phyloP scores from a whole-genome alignment of 345 rosid genomes.

The Syzygium aqueum region DNA sequence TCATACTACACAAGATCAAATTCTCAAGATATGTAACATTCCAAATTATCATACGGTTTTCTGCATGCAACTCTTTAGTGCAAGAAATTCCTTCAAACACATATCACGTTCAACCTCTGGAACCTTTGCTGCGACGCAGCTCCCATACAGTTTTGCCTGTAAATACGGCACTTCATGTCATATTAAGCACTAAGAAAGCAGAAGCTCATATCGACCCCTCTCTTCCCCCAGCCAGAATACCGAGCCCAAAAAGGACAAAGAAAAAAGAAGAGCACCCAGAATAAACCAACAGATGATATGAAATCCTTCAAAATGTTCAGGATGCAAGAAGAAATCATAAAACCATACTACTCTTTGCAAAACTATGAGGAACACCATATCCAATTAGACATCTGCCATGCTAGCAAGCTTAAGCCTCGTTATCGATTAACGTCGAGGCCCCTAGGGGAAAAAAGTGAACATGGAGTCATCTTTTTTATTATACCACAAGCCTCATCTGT shows the following conservation, averaged over 20 bases:
- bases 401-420: not conserved
- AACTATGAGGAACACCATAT: not conserved
- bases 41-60: constrained; percentile 47
- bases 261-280: not conserved
- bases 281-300: not conserved
- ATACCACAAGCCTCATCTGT: not conserved
- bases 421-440: not conserved
- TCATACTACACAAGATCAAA: not conserved
- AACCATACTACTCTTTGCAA: not conserved
- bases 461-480: not conserved
- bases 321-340: not conserved
- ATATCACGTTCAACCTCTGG: constrained; percentile 75
- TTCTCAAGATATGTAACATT: not conserved
- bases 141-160: constrained; percentile 86
- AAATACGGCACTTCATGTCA: constrained; percentile 2
- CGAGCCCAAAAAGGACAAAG: not conserved
- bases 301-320: not conserved
- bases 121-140: constrained; percentile 81
- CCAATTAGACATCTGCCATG: not conserved
- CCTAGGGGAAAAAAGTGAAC: not conserved
- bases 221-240: not conserved
- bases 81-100: constrained; percentile 90
- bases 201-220: not conserved
- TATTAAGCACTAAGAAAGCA: not conserved
- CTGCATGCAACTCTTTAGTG: constrained; percentile 79